phyloP scores from a whole-genome alignment of 768 basidiomycete genomes.

The Suillus sp. region DNA sequence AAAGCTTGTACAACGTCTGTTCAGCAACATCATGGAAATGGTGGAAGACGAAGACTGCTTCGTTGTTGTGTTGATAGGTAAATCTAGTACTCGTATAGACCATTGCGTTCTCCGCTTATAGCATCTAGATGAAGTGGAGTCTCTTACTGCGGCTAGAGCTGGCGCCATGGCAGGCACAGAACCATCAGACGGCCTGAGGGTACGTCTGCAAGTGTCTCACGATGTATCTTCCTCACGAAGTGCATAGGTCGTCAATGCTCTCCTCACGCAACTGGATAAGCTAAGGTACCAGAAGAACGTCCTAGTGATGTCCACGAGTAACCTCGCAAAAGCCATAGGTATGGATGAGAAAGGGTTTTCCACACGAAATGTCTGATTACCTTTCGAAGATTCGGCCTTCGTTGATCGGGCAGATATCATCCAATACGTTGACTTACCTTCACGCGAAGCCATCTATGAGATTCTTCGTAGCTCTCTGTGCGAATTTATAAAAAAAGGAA shows the following conservation, averaged over 20 bases:
- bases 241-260: constrained; percentile 90
- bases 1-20: constrained; percentile 93
- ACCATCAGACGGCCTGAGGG: constrained; percentile 91
- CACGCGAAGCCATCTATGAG: constrained; percentile 90
- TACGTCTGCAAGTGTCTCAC: constrained; percentile 36
- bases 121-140: constrained; percentile 89
- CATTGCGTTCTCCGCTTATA: constrained; percentile 9
- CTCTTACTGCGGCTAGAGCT: constrained; percentile 90
- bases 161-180: constrained; percentile 96
- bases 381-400: constrained; percentile 80
- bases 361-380: neutral
- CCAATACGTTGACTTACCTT: constrained; percentile 91
- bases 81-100: constrained; percentile 10
- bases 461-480: constrained; percentile 81
- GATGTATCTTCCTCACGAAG: constrained; percentile 1
- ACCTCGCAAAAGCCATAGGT: constrained; percentile 95
- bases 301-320: constrained; percentile 94
- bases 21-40: constrained; percentile 85
- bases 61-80: constrained; percentile 92
- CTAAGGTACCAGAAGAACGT: constrained; percentile 92
- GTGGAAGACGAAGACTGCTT: constrained; percentile 91
- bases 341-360: constrained; percentile 19
- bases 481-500: constrained; percentile 76
- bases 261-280: constrained; percentile 96
- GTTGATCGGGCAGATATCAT: constrained; percentile 97